Conservation (phyloP, 768 basidiomycete species). For the Tulasnella sp. region DNA sequence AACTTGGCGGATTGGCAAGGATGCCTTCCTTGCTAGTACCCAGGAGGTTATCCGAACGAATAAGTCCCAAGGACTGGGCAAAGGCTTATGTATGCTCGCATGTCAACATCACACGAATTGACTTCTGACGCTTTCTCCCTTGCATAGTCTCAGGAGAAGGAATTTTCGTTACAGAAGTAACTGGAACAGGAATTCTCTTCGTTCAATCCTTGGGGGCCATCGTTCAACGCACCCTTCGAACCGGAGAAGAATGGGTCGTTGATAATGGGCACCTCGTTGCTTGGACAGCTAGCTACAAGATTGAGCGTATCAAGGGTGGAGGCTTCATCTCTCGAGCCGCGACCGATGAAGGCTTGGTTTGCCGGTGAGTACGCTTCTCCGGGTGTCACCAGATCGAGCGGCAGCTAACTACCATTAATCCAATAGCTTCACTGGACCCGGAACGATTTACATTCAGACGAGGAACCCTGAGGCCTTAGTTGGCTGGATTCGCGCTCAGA, state of each 20-base stretch:
- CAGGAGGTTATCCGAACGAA: constrained; percentile 26
- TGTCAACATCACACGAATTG: neutral
- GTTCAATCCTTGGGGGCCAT: constrained; percentile 32
- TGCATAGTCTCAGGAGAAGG: constrained; percentile 33
- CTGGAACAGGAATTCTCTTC: constrained; percentile 30
- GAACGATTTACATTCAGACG: constrained; percentile 32
- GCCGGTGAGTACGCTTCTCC: constrained; percentile 25
- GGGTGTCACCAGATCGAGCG: neutral
- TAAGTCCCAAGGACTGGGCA: constrained; percentile 30
- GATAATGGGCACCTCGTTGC: constrained; percentile 35
- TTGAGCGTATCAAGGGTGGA: constrained; percentile 32
- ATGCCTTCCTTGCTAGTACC: constrained; percentile 31
- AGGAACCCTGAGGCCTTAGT: constrained; percentile 30
- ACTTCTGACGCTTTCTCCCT: neutral
- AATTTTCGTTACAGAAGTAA: constrained; percentile 28
- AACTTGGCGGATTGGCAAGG: constrained; percentile 30
- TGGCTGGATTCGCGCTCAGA: constrained; percentile 30
- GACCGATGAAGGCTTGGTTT: constrained; percentile 33
- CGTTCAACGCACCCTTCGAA: constrained; percentile 27
- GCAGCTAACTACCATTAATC: neutral
- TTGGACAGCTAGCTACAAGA: constrained; percentile 32
- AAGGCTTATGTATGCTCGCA: constrained; percentile 29
- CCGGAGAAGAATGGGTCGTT: constrained; percentile 33
- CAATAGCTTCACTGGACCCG: constrained; percentile 32
- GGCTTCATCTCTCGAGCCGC: constrained; percentile 29